These are phyloP conservation scores for Polysphondylium violaceum DNA, from an alignment of 78 protist species.

Conservation along the genomic window DNA sequence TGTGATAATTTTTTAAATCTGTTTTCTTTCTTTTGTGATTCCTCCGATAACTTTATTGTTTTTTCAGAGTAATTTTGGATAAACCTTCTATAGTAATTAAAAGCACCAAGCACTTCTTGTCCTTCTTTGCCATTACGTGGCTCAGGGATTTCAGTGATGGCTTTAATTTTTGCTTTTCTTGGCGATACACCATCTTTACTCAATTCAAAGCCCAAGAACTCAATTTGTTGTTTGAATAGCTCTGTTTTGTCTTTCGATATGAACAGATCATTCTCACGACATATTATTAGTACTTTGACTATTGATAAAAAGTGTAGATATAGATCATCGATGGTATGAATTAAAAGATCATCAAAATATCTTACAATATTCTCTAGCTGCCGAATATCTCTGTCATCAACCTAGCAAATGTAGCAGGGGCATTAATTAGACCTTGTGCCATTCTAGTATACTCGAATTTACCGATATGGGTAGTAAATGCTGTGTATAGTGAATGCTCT, in stretches of 20 bases:
- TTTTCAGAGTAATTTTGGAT: neutral
- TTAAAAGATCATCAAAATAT: neutral
- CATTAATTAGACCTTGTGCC: neutral
- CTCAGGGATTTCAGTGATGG: neutral
- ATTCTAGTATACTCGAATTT: neutral
- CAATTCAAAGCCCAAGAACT: neutral
- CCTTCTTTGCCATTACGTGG: neutral
- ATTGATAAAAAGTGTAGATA: too few relatives aligned
- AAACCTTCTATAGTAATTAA: neutral
- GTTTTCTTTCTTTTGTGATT: neutral
- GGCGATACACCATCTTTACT: neutral
- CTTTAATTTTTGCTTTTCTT: neutral
- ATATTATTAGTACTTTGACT: too few relatives aligned
- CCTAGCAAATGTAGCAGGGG: neutral
- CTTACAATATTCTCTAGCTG: too few relatives aligned
- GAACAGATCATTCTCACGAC: too few relatives aligned
- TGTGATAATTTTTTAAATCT: neutral
- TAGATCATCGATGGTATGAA: too few relatives aligned
- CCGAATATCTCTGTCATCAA: neutral
- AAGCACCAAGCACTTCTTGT: neutral
- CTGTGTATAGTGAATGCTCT: neutral
- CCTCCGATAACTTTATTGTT: neutral
- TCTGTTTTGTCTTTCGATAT: neutral
- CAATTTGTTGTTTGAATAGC: neutral
- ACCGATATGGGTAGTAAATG: neutral